A percentile compares a stretch with the other conserved stretches of the same genome.
These are phyloP conservation scores for Tuber aestivum DNA, from an alignment of 495 filamentous ascomycete genomes.

Conservation along the genomic window DNA sequence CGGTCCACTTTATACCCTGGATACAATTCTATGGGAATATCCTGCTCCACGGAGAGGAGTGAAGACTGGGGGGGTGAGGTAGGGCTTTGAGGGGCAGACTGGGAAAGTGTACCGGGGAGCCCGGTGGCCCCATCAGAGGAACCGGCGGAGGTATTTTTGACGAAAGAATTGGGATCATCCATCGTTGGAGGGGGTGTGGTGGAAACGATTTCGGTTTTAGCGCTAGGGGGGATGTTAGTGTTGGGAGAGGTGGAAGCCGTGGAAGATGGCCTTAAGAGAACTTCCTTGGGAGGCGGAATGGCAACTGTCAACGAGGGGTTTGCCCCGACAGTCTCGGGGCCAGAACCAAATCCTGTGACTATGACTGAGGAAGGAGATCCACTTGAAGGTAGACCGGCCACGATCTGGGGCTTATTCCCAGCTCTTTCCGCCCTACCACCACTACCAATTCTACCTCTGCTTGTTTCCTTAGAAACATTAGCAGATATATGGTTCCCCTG, in stretches of 20 bases:
- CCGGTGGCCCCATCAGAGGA: not conserved
- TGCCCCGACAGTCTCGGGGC: not conserved
- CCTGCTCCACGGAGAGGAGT: not conserved
- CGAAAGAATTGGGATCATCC: not conserved
- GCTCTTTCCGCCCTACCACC: not conserved
- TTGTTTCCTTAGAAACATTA: not conserved
- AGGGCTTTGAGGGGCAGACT: not conserved
- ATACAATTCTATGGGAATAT: too few relatives aligned
- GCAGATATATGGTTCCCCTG: not conserved
- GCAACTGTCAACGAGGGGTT: not conserved
- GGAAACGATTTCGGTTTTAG: not conserved
- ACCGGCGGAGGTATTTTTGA: not conserved
- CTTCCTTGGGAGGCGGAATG: not conserved
- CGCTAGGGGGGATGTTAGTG: not conserved
- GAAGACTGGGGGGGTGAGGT: not conserved
- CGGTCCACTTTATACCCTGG: not conserved
- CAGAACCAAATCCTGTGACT: not conserved
- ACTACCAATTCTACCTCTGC: not conserved
- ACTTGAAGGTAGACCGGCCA: not conserved
- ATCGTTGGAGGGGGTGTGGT: not conserved
- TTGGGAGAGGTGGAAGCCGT: not conserved
- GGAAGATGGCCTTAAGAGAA: not conserved
- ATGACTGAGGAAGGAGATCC: not conserved
- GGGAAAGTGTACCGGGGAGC: not conserved
- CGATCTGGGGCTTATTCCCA: not conserved